phyloP scores from a whole-genome alignment of 805 yeast genomes.

The Cyberlindnera sargentensis region DNA sequence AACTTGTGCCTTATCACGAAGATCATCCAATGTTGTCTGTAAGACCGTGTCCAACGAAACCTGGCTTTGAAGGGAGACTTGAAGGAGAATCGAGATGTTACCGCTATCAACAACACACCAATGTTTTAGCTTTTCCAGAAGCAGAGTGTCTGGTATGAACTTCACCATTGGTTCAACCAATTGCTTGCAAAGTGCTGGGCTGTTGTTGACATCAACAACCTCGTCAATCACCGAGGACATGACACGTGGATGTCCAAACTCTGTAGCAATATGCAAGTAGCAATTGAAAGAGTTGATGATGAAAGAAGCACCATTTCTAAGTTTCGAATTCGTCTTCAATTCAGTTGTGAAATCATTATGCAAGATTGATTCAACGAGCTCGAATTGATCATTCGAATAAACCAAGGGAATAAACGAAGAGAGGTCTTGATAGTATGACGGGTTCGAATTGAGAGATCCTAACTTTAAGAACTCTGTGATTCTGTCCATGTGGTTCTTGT shows the following conservation, averaged over 20 bases:
- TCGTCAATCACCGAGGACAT: slow-evolving; percentile 9
- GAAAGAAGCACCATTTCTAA: slow-evolving; percentile 26
- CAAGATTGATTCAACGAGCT: slow-evolving; percentile 26
- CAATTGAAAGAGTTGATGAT: slow-evolving; percentile 26
- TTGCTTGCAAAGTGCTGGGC: slow-evolving; percentile 7
- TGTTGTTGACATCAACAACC: slow-evolving; percentile 13
- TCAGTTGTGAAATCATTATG: slow-evolving; percentile 21
- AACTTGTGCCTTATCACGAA: slow-evolving; percentile 13
- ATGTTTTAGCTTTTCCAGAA: slow-evolving; percentile 3
- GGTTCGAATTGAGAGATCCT: slow-evolving; percentile 49
- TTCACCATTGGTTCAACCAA: slow-evolving; percentile 18
- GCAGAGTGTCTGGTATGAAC: slow-evolving; percentile 10
- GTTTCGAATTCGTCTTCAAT: slow-evolving; percentile 23
- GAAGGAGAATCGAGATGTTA: slow-evolving; percentile 7
- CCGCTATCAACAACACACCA: slow-evolving; percentile 3
- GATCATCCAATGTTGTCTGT: slow-evolving; percentile 12
- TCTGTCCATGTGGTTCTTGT: slow-evolving; percentile 39
- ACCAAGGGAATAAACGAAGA: slow-evolving; percentile 17
- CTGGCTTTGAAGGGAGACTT: slow-evolving; percentile 5
- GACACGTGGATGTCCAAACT: background rate
- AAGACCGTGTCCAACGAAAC: slow-evolving; percentile 14
- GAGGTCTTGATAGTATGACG: slow-evolving; percentile 37
- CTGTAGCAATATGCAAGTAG: slow-evolving; percentile 19
- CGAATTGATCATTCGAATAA: slow-evolving; percentile 11
- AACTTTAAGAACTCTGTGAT: slow-evolving; percentile 40